Evolutionary conservation across 768 basidiomycete species (phyloP).

Genomic region (Calocera viscosa): DNA sequence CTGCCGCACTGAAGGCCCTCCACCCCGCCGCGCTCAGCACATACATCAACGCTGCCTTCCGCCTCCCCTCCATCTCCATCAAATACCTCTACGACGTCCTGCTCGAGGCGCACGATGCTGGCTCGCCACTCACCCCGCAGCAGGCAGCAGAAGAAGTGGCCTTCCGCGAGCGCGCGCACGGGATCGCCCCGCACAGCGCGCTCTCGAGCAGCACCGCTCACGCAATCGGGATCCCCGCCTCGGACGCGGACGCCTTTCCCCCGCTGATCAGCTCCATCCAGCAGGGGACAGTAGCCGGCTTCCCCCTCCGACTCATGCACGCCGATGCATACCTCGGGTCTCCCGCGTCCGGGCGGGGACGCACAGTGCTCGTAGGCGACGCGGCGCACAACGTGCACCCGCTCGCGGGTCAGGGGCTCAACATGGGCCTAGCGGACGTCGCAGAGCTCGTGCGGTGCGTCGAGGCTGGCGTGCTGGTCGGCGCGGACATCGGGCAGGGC

Average conservation of each 20-base stretch:
- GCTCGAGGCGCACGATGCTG: conserved; percentile 39
- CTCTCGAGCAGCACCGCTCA: conserved; percentile 40
- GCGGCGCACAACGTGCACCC: conserved; percentile 94
- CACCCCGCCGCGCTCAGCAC: conserved; percentile 49
- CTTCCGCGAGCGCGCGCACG: conserved; percentile 64
- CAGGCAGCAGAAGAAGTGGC: conserved; percentile 49
- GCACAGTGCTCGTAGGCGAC: conserved; percentile 87
- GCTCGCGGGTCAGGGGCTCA: conserved; percentile 89
- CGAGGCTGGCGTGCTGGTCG: conserved; percentile 40
- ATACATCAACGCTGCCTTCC: conserved; percentile 87
- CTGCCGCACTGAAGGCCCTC: conserved; percentile 53
- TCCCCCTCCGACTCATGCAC: conserved; percentile 79
- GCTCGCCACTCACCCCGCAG: conserved; percentile 36
- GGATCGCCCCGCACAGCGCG: conserved; percentile 49
- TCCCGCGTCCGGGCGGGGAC: conserved; percentile 40
- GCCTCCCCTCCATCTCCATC: conserved; percentile 63
- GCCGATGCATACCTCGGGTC: conserved; percentile 70
- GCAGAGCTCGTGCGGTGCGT: conserved; percentile 58
- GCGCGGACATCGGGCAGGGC: conserved; percentile 74
- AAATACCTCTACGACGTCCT: conserved; percentile 52
- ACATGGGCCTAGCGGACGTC: conserved; percentile 83
- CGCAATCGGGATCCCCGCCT: conserved; percentile 43
- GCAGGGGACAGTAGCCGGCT: conserved; percentile 64
- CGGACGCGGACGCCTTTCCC: conserved; percentile 52
- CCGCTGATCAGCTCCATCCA: conserved; percentile 64